phyloP scores from a whole-genome alignment of 2,329 filamentous ascomycete species.

The Aspergillus niger region DNA sequence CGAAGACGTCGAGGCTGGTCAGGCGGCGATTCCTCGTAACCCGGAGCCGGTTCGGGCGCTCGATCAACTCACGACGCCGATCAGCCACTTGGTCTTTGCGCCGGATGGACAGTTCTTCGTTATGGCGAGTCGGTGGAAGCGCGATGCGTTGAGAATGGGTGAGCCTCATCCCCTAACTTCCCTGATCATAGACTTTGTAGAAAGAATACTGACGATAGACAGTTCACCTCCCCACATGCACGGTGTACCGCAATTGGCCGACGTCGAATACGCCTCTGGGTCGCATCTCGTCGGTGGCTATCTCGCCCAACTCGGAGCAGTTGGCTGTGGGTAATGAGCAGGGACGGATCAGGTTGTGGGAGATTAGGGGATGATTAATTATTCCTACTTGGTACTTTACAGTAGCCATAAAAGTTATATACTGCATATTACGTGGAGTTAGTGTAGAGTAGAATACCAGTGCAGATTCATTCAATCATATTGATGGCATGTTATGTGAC shows the following conservation, averaged over 20 bases:
- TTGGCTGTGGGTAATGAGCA: constrained; percentile 85
- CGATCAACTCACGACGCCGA: constrained; percentile 84
- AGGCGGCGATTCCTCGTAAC: constrained; percentile 56
- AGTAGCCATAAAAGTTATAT: not conserved
- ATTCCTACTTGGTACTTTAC: not conserved
- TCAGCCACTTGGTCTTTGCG: constrained; percentile 77
- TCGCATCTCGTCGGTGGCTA: constrained; percentile 73
- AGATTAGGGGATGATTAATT: constrained; percentile 66
- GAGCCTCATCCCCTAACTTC: constrained; percentile 16
- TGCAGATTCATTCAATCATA: no score
- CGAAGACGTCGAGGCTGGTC: constrained; percentile 31
- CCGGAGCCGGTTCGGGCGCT: constrained; percentile 74
- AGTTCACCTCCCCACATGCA: constrained; percentile 88
- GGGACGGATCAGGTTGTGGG: constrained; percentile 88
- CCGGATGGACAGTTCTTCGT: constrained; percentile 87
- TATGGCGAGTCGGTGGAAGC: constrained; percentile 84
- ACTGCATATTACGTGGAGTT: not conserved
- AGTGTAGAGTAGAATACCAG: not conserved
- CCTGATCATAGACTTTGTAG: not conserved
- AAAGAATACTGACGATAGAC: constrained; percentile 14
- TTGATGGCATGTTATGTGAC: no score
- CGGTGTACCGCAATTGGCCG: constrained; percentile 96
- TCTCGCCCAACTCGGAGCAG: constrained; percentile 65
- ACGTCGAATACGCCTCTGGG: constrained; percentile 87
- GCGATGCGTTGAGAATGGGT: constrained; percentile 76